Evolutionary conservation across 768 basidiomycete genomes (phyloP).

Genomic region (Chiua virens): DNA sequence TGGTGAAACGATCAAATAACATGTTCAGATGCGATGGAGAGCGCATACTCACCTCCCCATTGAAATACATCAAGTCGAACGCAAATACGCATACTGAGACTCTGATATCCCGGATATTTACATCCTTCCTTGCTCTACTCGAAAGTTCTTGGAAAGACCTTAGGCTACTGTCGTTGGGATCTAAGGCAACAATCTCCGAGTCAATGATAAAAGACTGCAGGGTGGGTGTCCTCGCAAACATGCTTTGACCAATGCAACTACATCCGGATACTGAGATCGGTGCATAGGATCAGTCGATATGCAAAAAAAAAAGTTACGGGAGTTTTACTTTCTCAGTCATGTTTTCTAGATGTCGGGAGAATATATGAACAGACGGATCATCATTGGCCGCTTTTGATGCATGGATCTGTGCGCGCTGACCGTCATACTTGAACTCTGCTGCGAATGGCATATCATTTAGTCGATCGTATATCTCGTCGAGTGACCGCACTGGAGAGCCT

Average conservation of each 20-base stretch:
- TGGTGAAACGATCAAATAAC: conserved; percentile 29
- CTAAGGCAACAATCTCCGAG: conserved; percentile 85
- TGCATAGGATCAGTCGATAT: conserved; percentile 11
- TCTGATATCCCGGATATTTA: conserved; percentile 69
- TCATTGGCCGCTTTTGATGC: conserved; percentile 34
- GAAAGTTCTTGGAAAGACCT: conserved; percentile 87
- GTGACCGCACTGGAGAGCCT: conserved; percentile 81
- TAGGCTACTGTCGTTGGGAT: conserved; percentile 58
- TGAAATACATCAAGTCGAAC: conserved; percentile 87
- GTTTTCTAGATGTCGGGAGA: conserved; percentile 88
- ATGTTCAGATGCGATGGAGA: background rate
- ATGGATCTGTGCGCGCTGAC: conserved; percentile 83
- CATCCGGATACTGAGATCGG: conserved; percentile 73
- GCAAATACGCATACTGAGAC: conserved; percentile 81
- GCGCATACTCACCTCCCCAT: conserved; percentile 62
- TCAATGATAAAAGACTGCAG: conserved; percentile 74
- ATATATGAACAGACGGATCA: conserved; percentile 54
- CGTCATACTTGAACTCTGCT: conserved; percentile 93
- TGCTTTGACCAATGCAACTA: conserved; percentile 53
- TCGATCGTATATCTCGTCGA: conserved; percentile 79
- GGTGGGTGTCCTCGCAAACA: conserved; percentile 45
- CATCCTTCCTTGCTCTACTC: conserved; percentile 82
- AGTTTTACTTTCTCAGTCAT: conserved; percentile 80
- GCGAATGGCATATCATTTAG: conserved; percentile 66
- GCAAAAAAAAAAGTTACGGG: background rate